Evolutionary conservation across 78 protist species (phyloP).

Genomic region (Diacronema lutheri): DNA sequence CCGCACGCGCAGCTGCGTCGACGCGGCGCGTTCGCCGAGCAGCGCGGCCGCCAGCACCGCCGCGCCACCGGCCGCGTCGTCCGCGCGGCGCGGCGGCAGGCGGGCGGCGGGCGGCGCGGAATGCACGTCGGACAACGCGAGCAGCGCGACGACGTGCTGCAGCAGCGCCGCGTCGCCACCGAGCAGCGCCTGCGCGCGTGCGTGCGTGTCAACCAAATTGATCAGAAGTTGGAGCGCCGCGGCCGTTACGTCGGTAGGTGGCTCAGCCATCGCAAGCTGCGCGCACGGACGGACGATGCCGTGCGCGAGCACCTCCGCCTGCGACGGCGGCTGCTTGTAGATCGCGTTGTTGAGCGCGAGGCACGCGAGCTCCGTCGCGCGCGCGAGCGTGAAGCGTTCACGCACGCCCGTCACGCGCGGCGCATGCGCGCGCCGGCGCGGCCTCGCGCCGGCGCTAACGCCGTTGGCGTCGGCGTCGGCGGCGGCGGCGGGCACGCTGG

Average conservation of each 20-base stretch:
- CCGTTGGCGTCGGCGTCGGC: too few species aligned
- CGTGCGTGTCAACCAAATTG: neutral
- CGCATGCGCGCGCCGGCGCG: too few species aligned
- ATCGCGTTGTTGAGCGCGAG: neutral
- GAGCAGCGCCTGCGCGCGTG: neutral
- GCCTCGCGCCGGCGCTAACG: too few species aligned
- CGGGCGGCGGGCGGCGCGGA: neutral
- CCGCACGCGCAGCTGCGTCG: neutral
- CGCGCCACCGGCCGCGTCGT: neutral
- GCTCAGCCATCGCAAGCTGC: neutral
- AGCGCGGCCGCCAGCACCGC: neutral
- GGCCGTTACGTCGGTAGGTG: neutral
- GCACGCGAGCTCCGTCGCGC: neutral
- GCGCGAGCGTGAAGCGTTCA: too few species aligned
- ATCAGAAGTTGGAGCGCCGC: neutral
- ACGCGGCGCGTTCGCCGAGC: neutral
- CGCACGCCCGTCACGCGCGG: too few species aligned
- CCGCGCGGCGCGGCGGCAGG: neutral
- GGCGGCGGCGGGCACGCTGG: too few species aligned
- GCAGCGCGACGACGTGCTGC: neutral
- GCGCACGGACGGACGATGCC: neutral
- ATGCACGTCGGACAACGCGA: neutral
- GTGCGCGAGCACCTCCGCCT: neutral
- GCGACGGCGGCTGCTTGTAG: neutral
- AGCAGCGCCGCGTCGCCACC: neutral